phyloP scores from a whole-genome alignment of 306 rosid species.

The Benincasa hispida region DNA sequence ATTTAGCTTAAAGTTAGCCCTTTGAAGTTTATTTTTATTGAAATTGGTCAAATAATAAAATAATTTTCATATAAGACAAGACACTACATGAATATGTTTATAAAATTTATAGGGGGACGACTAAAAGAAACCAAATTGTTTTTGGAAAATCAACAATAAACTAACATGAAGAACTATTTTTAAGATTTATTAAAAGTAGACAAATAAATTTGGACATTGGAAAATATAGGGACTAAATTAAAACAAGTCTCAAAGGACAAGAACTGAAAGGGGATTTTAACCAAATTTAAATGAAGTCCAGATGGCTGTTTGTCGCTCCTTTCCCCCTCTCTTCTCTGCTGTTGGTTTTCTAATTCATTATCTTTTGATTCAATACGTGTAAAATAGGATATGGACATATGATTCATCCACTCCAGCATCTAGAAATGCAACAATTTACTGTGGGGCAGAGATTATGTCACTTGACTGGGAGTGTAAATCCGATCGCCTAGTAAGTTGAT shows the following conservation, averaged over 20 bases:
- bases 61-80: too few relatives aligned
- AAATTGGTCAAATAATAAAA: too few relatives aligned
- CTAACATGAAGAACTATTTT: background rate
- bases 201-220: background rate
- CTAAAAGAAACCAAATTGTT: too few relatives aligned
- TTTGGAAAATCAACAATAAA: too few relatives aligned
- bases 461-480: slow-evolving; percentile 99
- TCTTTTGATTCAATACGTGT: background rate
- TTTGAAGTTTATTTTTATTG: too few relatives aligned
- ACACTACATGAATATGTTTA: too few relatives aligned
- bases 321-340: background rate
- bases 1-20: background rate
- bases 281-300: background rate
- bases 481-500: slow-evolving; percentile 68
- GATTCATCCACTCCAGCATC: slow-evolving; percentile 81
- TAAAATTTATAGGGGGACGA: background rate
- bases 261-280: background rate
- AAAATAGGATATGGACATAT: slow-evolving; percentile 84
- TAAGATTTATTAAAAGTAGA: background rate
- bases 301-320: background rate
- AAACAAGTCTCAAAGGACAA: background rate
- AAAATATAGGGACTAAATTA: background rate
- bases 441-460: slow-evolving; percentile 83
- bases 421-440: slow-evolving; percentile 93
- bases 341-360: background rate